A percentile compares a stretch with the other conserved stretches of the same genome.
Evolutionary conservation across 345 rosid genomes (phyloP).

Genomic region (Arabidopsis arenosa): DNA sequence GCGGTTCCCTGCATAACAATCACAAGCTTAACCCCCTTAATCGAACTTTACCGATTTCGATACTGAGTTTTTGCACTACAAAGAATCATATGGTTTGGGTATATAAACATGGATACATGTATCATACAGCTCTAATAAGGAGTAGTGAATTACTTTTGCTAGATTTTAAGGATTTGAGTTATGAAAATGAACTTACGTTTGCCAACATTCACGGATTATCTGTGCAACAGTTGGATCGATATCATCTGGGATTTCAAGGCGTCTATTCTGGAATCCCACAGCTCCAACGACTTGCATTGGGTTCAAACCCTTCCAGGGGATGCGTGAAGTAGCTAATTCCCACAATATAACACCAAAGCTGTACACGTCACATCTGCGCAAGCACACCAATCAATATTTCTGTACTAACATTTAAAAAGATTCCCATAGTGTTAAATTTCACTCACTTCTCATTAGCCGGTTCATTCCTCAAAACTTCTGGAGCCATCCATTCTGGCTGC

Average conservation of each 20-base stretch:
- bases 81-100: slow-evolving; percentile 2
- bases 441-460: slow-evolving; percentile 95
- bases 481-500: slow-evolving; percentile 99
- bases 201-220: slow-evolving; percentile 89
- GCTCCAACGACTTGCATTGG: slow-evolving; percentile 99
- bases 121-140: not conserved
- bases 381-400: slow-evolving; percentile 33
- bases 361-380: slow-evolving; percentile 90
- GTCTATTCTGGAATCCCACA: slow-evolving; percentile 94
- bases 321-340: slow-evolving; percentile 76
- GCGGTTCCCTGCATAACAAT: slow-evolving; percentile 69
- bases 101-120: not conserved
- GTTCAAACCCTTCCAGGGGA: slow-evolving; percentile 96
- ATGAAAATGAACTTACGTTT: slow-evolving; percentile 60
- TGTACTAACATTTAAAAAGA: slow-evolving; percentile 4
- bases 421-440: slow-evolving; percentile 24
- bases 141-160: not conserved
- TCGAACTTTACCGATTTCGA: not conserved
- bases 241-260: slow-evolving; percentile 78
- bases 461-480: slow-evolving; percentile 97
- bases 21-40: slow-evolving; percentile 14
- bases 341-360: slow-evolving; percentile 98
- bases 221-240: slow-evolving; percentile 75
- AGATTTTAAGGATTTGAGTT: slow-evolving; percentile 6
- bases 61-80: not conserved